A percentile compares a stretch with the other conserved stretches of the same genome.
phyloP scores from a whole-genome alignment of 2,329 filamentous ascomycete genomes.

The Epichloe sylvatica region DNA sequence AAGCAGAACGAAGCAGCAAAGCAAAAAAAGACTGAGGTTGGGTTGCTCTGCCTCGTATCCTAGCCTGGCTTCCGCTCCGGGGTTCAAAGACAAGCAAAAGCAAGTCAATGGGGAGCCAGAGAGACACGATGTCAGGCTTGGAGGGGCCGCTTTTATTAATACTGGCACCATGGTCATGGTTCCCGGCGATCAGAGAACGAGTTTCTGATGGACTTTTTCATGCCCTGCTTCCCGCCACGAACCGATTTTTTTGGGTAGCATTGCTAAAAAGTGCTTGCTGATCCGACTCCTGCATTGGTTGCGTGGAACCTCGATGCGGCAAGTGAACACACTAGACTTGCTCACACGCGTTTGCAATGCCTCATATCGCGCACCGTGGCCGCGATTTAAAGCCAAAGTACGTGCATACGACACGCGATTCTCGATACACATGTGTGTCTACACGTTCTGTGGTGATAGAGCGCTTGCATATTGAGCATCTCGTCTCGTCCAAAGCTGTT shows the following conservation, averaged over 20 bases:
- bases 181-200: background rate
- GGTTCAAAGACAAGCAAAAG: too few relatives aligned
- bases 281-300: background rate
- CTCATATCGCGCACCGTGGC: background rate
- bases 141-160: background rate
- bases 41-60: too few relatives aligned
- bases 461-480: background rate
- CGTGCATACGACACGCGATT: background rate
- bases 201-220: background rate
- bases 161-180: background rate
- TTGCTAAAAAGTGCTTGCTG: background rate
- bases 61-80: too few relatives aligned
- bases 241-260: background rate
- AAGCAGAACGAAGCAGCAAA: too few relatives aligned
- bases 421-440: background rate
- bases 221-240: slow-evolving; percentile 2
- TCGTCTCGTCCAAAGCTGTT: too few relatives aligned
- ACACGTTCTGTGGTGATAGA: background rate
- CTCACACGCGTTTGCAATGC: background rate
- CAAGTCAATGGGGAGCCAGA: too few relatives aligned
- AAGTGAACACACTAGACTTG: background rate
- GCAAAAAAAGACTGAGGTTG: too few relatives aligned
- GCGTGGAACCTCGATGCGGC: slow-evolving; percentile 1
- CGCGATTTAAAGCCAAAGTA: background rate
- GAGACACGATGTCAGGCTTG: background rate